Conservation (phyloP, 176 grass and related monocot species). For the Lolium multiflorum region DNA sequence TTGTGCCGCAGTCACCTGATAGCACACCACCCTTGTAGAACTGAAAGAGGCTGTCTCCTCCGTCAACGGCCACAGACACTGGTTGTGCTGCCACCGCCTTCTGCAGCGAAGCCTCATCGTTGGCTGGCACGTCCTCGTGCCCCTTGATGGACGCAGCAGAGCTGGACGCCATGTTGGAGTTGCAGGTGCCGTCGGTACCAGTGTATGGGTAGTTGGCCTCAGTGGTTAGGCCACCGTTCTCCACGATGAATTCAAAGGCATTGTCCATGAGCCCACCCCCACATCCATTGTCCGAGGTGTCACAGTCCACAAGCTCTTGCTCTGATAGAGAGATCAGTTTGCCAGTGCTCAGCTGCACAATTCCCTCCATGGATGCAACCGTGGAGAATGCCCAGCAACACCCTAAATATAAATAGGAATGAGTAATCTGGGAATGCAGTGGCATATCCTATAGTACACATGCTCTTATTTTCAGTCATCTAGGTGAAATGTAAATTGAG, state of each 20-base stretch:
- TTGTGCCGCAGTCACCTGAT: conserved; percentile 39
- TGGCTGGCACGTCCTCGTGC: conserved; percentile 50
- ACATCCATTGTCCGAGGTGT: conserved; percentile 48
- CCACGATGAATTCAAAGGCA: conserved; percentile 48
- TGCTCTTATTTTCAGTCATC: not conserved
- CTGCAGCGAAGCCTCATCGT: conserved; percentile 43
- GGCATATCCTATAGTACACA: not conserved
- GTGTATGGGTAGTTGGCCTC: conserved; percentile 51
- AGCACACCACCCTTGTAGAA: conserved; percentile 54
- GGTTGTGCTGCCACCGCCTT: conserved; percentile 54
- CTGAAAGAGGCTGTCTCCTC: conserved; percentile 17
- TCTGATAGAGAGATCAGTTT: conserved; percentile 59
- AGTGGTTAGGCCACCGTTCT: conserved; percentile 29
- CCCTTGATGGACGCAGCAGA: conserved; percentile 39
- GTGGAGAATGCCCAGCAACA: conserved; percentile 65
- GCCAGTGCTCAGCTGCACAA: conserved; percentile 57
- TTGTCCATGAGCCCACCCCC: conserved; percentile 46
- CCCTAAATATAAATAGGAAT: not conserved
- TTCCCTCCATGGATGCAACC: conserved; percentile 56
- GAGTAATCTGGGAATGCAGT: not conserved
- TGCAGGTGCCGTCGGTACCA: conserved; percentile 38
- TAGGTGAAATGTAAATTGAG: not conserved
- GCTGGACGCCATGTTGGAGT: conserved; percentile 31
- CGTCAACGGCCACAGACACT: conserved; percentile 51
- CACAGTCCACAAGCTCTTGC: conserved; percentile 66